Base-by-base conservation (phyloP, 1,284 basidiomycete genomes). In the Sporisorium exsertum region DNA sequence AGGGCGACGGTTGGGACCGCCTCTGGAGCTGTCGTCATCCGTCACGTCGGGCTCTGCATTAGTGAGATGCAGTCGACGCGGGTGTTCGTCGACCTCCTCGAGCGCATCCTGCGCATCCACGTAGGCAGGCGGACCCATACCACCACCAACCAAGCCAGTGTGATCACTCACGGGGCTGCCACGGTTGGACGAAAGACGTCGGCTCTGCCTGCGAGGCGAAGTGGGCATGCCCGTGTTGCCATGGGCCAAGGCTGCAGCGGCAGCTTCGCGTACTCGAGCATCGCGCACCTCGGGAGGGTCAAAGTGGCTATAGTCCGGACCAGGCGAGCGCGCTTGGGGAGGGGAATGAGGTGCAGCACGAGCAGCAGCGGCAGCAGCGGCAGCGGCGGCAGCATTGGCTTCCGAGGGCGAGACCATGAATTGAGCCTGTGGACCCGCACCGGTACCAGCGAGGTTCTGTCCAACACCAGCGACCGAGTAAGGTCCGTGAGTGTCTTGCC, bases 241-340 rank as follows among this genome's bases (percentile, higher is more conserved):
- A 45, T 74, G 51, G 1, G 53, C 59, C 7, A 72, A 32, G 3
- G 73, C 72, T 5, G 64, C 72, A 37, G 63, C 74, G 18, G 79
- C 78, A n/a, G 73, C 73, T 53, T 82, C 69, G 20, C 72, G 57
- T 13, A 70, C 75, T n/a, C 81, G 72, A 24, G 64, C 65, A 29
- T 78, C 79, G 12, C 79, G 72, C 22, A 82, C 76, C 53, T 82
- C 81, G 27, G 79, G 79, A 16, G 81, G 77, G 61, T 82, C 81
- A 52, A 82, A 74, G 57, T 82, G 80, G 58, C 59, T 72, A 66
- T 82, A 82, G 35, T 78, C 74, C 2, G 73, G 78, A 43, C 65
- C 77, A 7, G 76, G 58, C 7, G 58, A 63, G 33, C 73, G 59
- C 7, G 72, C 37, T 8, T 57, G 59, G 20, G 42, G 43, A 9